Evolutionary conservation across 345 rosid genomes (phyloP).

Genomic region (Arabidopsis arenosa): DNA sequence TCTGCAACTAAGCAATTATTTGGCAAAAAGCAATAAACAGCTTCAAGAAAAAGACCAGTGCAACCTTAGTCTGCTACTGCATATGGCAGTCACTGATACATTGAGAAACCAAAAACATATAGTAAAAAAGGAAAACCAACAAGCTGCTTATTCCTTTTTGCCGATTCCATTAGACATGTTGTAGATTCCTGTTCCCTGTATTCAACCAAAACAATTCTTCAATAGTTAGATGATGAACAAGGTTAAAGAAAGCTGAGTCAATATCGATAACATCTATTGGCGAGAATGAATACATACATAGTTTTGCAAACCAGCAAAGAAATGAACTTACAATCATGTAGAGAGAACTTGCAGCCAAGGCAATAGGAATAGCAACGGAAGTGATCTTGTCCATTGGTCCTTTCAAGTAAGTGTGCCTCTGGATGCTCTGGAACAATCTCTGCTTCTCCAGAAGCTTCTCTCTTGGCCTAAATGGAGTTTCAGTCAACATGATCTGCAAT

Average conservation of each 20-base stretch:
- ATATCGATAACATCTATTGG: neutral
- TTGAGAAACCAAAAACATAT: constrained; percentile 33
- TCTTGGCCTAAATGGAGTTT: constrained; percentile 77
- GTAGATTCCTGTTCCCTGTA: constrained; percentile 87
- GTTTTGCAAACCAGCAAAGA: neutral
- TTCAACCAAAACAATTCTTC: constrained; percentile 3
- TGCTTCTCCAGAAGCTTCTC: constrained; percentile 89
- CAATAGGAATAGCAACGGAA: constrained; percentile 82
- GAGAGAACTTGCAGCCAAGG: constrained; percentile 63
- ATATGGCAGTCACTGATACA: constrained; percentile 33
- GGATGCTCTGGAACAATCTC: constrained; percentile 73
- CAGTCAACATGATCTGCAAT: constrained; percentile 60
- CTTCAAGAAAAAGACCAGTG: constrained; percentile 31
- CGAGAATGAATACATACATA: neutral
- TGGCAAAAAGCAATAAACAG: constrained; percentile 38
- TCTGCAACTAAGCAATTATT: constrained; percentile 56
- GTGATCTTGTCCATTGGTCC: constrained; percentile 85
- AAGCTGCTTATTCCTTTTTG: constrained; percentile 71
- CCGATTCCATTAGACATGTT: constrained; percentile 86
- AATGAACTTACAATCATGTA: constrained; percentile 72
- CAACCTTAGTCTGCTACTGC: constrained; percentile 11
- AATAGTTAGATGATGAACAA: constrained; percentile 10
- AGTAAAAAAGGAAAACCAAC: neutral
- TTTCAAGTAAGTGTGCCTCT: constrained; percentile 80
- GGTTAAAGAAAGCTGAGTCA: neutral